Percentiles rank a stretch among this genome's conserved stretches.
Conservation (phyloP, 208 protist genomes). For the Trypanosoma conorhini region DNA sequence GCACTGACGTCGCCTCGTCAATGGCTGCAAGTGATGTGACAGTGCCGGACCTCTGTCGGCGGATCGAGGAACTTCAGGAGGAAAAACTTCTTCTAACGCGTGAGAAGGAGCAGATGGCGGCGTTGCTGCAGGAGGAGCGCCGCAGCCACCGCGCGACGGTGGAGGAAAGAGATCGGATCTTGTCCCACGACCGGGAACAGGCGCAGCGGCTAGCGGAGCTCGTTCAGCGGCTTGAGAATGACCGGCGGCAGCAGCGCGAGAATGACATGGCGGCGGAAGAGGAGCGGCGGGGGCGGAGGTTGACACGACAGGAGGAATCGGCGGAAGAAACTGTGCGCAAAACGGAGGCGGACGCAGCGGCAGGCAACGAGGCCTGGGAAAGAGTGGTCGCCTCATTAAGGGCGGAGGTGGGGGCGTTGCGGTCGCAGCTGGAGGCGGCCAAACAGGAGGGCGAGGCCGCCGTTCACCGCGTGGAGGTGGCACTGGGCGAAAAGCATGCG, state of each 20-base stretch:
- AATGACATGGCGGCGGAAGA: not conserved
- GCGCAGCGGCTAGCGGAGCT: constrained; percentile 6
- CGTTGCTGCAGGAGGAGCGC: constrained; percentile 8
- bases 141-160: constrained; percentile 4
- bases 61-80: constrained; percentile 6
- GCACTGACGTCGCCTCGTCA: not conserved
- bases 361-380: not conserved
- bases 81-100: not conserved
- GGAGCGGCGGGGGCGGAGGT: not conserved
- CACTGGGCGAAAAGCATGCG: not conserved
- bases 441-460: constrained; percentile 9
- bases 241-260: not conserved
- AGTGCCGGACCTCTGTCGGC: constrained; percentile 7
- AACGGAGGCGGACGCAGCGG: not conserved
- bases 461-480: not conserved
- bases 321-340: not conserved
- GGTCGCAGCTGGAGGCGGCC: constrained; percentile 3
- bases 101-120: constrained; percentile 12
- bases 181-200: constrained; percentile 5
- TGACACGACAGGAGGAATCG: not conserved
- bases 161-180: constrained; percentile 17
- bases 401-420: constrained; percentile 1
- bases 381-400: not conserved
- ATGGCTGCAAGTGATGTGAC: not conserved
- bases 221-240: constrained; percentile 8